phyloP scores from a whole-genome alignment of 2,329 filamentous ascomycete genomes.

The Alternaria atra region DNA sequence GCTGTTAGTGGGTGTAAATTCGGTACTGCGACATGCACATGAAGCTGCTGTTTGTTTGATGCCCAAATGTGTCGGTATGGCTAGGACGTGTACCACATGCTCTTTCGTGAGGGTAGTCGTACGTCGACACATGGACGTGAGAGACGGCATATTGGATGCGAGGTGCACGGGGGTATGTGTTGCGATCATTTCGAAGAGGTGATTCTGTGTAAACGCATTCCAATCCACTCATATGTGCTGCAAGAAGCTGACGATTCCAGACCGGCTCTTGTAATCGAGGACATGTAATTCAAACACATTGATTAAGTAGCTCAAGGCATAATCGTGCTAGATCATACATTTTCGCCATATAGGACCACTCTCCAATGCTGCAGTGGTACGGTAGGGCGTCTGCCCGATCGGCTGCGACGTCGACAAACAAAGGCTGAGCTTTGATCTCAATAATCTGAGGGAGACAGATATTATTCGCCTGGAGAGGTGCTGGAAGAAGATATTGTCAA shows the following conservation, averaged over 20 bases:
- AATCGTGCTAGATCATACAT: no score
- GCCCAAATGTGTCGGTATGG: background rate
- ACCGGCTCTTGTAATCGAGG: background rate
- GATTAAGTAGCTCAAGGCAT: no score
- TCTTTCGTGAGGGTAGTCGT: background rate
- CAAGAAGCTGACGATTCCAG: background rate
- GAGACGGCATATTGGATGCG: background rate
- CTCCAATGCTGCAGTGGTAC: no score
- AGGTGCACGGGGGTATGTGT: no score
- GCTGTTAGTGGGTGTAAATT: background rate
- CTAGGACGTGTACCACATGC: background rate
- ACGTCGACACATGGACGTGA: no score
- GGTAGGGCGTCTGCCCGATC: background rate
- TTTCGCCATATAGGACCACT: no score
- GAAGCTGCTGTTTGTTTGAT: background rate
- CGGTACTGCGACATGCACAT: background rate
- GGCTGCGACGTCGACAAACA: background rate
- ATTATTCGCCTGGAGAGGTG: background rate
- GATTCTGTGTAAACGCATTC: background rate
- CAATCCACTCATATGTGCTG: background rate
- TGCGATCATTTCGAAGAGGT: background rate
- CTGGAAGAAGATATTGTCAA: background rate
- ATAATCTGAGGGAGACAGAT: background rate
- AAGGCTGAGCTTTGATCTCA: background rate
- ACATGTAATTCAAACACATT: no score